phyloP scores from a whole-genome alignment of 768 basidiomycete species.

The Macrolepiota dolichaula region DNA sequence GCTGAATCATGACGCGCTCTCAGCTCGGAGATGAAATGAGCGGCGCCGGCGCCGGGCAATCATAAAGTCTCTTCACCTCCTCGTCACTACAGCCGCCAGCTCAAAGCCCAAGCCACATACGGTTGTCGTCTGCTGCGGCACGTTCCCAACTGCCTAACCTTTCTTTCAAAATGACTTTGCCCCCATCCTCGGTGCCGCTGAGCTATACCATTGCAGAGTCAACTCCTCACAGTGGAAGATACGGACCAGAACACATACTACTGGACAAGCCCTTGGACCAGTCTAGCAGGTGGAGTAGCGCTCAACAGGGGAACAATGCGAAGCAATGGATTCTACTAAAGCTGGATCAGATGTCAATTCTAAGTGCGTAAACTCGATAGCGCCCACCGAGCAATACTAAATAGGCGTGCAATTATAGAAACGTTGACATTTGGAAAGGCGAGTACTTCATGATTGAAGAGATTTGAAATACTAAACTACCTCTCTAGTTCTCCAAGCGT shows the following conservation, averaged over 20 bases:
- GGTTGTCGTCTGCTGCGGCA: background rate
- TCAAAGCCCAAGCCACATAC: background rate
- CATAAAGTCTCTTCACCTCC: background rate
- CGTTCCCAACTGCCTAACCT: background rate
- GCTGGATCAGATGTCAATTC: slow-evolving; percentile 54
- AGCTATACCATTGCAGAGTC: slow-evolving; percentile 53
- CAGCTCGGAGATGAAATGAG: background rate
- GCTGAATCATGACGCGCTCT: background rate
- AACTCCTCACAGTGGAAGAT: slow-evolving; percentile 70
- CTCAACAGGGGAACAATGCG: slow-evolving; percentile 45
- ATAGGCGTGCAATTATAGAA: slow-evolving; percentile 34
- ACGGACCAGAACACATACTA: slow-evolving; percentile 67
- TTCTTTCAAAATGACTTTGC: background rate
- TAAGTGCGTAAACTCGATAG: slow-evolving; percentile 52
- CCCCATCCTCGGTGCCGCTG: slow-evolving; percentile 26
- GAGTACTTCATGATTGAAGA: slow-evolving; percentile 14
- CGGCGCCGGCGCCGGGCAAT: background rate
- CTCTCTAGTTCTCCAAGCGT: slow-evolving; percentile 41
- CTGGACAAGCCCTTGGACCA: slow-evolving; percentile 61
- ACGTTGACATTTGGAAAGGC: slow-evolving; percentile 84
- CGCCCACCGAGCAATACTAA: background rate
- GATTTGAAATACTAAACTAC: slow-evolving; percentile 10
- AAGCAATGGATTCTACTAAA: slow-evolving; percentile 73
- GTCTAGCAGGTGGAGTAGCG: slow-evolving; percentile 74
- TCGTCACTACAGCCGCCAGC: background rate